Base-by-base conservation (phyloP, 768 basidiomycete species). In the Lanmaoa rubissima region DNA sequence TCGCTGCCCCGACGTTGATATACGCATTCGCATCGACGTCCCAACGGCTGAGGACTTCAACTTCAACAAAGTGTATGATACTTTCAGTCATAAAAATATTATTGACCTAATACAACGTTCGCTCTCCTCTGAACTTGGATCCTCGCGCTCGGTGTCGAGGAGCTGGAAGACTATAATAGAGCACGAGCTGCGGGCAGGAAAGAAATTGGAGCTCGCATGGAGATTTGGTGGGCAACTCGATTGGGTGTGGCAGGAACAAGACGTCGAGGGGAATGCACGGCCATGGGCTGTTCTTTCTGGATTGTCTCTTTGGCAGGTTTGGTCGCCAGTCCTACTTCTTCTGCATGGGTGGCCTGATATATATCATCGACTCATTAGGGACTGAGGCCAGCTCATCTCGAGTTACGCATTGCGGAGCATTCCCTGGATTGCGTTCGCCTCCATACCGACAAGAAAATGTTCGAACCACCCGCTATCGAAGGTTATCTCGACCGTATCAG, bases 381-480 rank as follows among this genome's bases (percentile, higher is more conserved):
- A 40, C 61, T 58, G 13, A 70, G 65, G 51, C 70, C 79, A 28
- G 81, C 85, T 9, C 78, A 81, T 24, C 82, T 90, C 16, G 92
- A 97, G 66, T 73, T 97, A 43, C 85, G 92, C 5, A 73, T 88
- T 1, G 86, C 83, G 7, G 79, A 85, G 50, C 95, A 98, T 69
- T 78, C 75, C 24, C 81, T 86, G 5, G 81, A 69, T 16, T 67
- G 68, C 53, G 61, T 82, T 47, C 76, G 75, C 60, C 64, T 79
- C 38, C 52, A 57, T 19, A 75, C 46, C 48, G 79, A 79, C 11
- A 77, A 71, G 16, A 73, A 69, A 38, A 66, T 94, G 17, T 72
- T 81, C 35, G 92, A 95, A 63, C 95, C 95, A 2, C 85, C 87
- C 0, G 81, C 84, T 0, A 76, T 96, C 46, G 95, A 98, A 72